Base-by-base conservation (phyloP, 78 protist species). In the Pelomyxa schiedti region DNA sequence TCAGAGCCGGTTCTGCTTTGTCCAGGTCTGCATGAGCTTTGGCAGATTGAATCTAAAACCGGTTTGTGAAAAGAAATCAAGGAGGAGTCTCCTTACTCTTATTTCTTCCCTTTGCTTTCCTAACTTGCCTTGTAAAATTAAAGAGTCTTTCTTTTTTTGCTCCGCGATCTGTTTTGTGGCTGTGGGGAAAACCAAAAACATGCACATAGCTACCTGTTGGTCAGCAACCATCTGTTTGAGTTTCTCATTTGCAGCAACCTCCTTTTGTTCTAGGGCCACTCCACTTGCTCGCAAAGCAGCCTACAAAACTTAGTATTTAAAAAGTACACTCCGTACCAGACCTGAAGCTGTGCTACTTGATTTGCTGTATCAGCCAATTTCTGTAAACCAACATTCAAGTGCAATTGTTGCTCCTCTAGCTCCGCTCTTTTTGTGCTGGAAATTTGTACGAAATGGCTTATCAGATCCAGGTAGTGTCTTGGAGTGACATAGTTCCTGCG, bases 381-480 rank as follows among this genome's bases (percentile, higher is more conserved):
- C 36, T 74, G 68, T 32, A 96, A 90, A 47, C 99, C 99, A 26
- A 69, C 63, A 79, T 89, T 93, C 36, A 94, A 58, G 72, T 95
- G 98, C 30, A 76, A 72, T 79, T 95, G 95, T 53, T 91, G 94
- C 66, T 92, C 96, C 38, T 90, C 91, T 35, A 92, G 76, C 76
- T 88, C 86, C 8, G 53, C 68, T 7, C 91, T 66, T 82, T 95
- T 97, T 72, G 86, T 93, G 39, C 67, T 29, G 87, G 76, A 84
- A 41, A 95, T 65, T 24, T 35, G 24, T 66, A 69, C 77, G 29
- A 81, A 93, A 70, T 95, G 98, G 7, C 68, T 35, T 72, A 95
- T 90, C 72, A 95, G 79, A 58, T 97, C 99, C 52, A 97, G 85
- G 78, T 77, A 97, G 80, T 97, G 99, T 28, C 99, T 78, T 42